A percentile compares a stretch with the other conserved stretches of the same genome.
Conservation (phyloP, 352 stramenopile genomes). For the Globisporangium cystogenes region DNA sequence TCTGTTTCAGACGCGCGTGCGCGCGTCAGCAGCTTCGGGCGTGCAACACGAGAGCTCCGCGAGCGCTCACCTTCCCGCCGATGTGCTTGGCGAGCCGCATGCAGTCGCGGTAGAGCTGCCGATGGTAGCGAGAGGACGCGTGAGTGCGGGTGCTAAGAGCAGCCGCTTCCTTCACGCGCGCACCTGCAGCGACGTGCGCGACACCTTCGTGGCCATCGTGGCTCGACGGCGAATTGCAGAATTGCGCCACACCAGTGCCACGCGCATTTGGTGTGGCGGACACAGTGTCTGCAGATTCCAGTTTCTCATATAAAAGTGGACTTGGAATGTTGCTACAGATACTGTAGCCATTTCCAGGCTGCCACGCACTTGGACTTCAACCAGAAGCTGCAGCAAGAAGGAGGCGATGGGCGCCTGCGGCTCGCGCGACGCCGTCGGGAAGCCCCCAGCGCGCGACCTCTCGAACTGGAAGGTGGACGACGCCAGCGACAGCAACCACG, state of each 20-base stretch:
- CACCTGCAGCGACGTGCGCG: conserved; percentile 72
- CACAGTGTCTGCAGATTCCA: not conserved
- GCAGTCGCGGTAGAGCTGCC: conserved; percentile 80
- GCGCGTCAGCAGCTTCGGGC: not conserved
- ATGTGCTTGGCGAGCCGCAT: conserved; percentile 86
- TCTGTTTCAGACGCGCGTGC: conserved; percentile 34
- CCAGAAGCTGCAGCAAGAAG: not conserved
- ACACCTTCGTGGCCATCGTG: conserved; percentile 59
- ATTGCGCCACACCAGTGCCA: conserved; percentile 3
- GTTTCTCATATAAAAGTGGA: not conserved
- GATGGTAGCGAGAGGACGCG: not conserved
- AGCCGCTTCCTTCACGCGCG: too few species aligned
- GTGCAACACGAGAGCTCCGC: not conserved
- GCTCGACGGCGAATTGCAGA: not conserved
- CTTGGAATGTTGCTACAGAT: not conserved
- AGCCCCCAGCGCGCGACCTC: conserved; percentile 17
- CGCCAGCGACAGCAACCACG: not conserved
- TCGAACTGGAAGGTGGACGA: conserved; percentile 43
- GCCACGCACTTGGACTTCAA: too few species aligned
- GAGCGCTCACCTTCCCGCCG: conserved; percentile 55
- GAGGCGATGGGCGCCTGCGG: conserved; percentile 42
- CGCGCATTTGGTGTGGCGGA: not conserved
- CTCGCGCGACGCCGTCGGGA: conserved; percentile 22
- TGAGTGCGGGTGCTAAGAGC: too few species aligned
- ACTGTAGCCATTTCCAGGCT: not conserved